A percentile compares a stretch with the other conserved stretches of the same genome.
phyloP scores from a whole-genome alignment of 2,329 filamentous ascomycete genomes.

The Didymella exigua region DNA sequence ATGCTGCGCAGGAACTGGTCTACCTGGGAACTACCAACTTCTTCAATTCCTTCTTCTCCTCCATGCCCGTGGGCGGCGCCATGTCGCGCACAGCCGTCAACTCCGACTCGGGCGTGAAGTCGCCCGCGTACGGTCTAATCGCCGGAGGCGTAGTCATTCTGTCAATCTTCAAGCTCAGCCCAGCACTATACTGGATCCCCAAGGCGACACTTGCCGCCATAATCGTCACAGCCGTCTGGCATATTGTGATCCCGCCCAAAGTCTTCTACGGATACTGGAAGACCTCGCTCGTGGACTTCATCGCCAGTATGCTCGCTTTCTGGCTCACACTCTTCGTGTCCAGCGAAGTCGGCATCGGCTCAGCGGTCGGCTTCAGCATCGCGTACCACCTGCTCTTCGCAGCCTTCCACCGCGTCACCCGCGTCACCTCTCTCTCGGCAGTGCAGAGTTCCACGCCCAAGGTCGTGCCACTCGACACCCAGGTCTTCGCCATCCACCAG shows the following conservation, averaged over 20 bases:
- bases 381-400: conserved; percentile 62
- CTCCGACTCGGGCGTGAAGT: conserved; percentile 66
- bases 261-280: conserved; percentile 69
- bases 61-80: conserved; percentile 69
- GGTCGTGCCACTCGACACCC: conserved; percentile 55
- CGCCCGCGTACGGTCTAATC: conserved; percentile 65
- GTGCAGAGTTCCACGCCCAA: conserved; percentile 10
- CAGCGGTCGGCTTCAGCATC: conserved; percentile 58
- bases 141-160: conserved; percentile 67
- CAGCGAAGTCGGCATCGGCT: conserved; percentile 65
- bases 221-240: conserved; percentile 69
- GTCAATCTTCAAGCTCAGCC: conserved; percentile 65
- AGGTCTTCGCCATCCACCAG: conserved; percentile 63
- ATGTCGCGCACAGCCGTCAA: conserved; percentile 73
- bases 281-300: conserved; percentile 68
- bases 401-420: conserved; percentile 57
- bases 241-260: conserved; percentile 63
- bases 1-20: conserved; percentile 69
- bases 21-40: conserved; percentile 68
- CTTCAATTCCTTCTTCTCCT: conserved; percentile 68
- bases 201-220: conserved; percentile 69
- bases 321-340: conserved; percentile 68
- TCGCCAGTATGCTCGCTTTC: conserved; percentile 66
- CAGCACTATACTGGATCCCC: conserved; percentile 70
- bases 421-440: conserved; percentile 24